These are phyloP conservation scores for Stemphylium vesicarium DNA, from an alignment of 2,329 filamentous ascomycete species.

Conservation along the genomic window DNA sequence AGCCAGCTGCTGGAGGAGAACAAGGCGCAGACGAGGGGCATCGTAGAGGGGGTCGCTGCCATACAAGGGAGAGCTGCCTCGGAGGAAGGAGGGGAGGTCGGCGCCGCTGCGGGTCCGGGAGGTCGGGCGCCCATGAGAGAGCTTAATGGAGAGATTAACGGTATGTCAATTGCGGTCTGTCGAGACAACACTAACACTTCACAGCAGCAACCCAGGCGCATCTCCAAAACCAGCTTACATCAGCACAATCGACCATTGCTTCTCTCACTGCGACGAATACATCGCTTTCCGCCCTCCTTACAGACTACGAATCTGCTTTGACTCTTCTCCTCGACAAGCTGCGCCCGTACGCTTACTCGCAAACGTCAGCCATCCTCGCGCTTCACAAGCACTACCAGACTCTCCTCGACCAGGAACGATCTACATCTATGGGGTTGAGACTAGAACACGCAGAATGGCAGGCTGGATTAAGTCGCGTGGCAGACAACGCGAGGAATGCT, in stretches of 20 bases:
- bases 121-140: slow-evolving; percentile 26
- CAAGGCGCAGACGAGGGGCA: slow-evolving; percentile 45
- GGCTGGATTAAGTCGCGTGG: slow-evolving; percentile 52
- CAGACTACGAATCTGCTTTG: slow-evolving; percentile 53
- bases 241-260: slow-evolving; percentile 35
- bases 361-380: slow-evolving; percentile 52
- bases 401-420: slow-evolving; percentile 53
- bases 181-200: slow-evolving; percentile 7
- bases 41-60: slow-evolving; percentile 49
- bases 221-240: slow-evolving; percentile 41
- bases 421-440: slow-evolving; percentile 54
- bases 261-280: slow-evolving; percentile 34
- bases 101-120: slow-evolving; percentile 1
- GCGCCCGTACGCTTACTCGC: slow-evolving; percentile 45
- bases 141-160: slow-evolving; percentile 46
- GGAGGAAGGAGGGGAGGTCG: slow-evolving; percentile 41
- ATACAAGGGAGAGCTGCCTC: slow-evolving; percentile 42
- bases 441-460: slow-evolving; percentile 59
- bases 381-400: slow-evolving; percentile 57
- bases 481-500: slow-evolving; percentile 51
- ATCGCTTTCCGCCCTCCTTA: slow-evolving; percentile 39
- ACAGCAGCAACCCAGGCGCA: slow-evolving; percentile 39
- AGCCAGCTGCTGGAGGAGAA: slow-evolving; percentile 50
- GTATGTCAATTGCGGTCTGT: slow-evolving; percentile 23
- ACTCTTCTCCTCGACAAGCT: slow-evolving; percentile 47